Percentiles rank a stretch among this genome's conserved stretches.
Evolutionary conservation across 2,329 filamentous ascomycete species (phyloP).

Genomic region (Sphaerostilbella broomeana): DNA sequence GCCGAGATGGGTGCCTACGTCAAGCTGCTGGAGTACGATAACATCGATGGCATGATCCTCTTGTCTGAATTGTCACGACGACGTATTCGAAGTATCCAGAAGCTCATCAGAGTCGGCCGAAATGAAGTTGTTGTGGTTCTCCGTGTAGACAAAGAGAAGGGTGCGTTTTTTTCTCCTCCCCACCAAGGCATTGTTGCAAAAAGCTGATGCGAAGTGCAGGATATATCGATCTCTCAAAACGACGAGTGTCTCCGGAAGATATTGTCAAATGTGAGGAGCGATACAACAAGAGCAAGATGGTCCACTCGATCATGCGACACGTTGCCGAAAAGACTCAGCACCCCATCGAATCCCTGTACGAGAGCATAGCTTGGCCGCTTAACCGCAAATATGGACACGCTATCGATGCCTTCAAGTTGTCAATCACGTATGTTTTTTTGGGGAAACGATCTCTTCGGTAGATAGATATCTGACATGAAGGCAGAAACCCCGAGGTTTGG

Average conservation of each 20-base stretch:
- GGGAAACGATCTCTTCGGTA: not conserved
- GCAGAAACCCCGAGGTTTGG: slow-evolving; percentile 90
- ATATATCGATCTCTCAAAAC: slow-evolving; percentile 98
- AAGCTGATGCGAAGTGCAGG: slow-evolving; percentile 32
- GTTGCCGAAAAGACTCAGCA: slow-evolving; percentile 94
- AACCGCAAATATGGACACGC: slow-evolving; percentile 97
- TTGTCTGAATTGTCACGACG: slow-evolving; percentile 94
- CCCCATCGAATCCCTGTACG: slow-evolving; percentile 91
- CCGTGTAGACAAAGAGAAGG: slow-evolving; percentile 98
- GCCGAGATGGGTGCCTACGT: slow-evolving; percentile 99
- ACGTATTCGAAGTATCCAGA: slow-evolving; percentile 98
- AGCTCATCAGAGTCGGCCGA: slow-evolving; percentile 93
- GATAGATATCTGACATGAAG: slow-evolving; percentile 13
- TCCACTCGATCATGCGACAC: slow-evolving; percentile 97
- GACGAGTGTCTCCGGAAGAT: slow-evolving; percentile 94
- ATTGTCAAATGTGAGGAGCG: slow-evolving; percentile 97
- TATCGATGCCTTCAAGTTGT: slow-evolving; percentile 97
- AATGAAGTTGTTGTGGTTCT: slow-evolving; percentile 99
- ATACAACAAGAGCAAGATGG: slow-evolving; percentile 99
- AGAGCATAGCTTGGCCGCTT: slow-evolving; percentile 91
- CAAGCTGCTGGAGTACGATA: slow-evolving; percentile 98
- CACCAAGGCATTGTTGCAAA: not conserved
- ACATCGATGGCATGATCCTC: slow-evolving; percentile 99
- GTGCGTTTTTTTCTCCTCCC: slow-evolving; percentile 35
- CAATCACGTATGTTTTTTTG: slow-evolving; percentile 73